Evolutionary conservation across 768 basidiomycete species (phyloP).

Genomic region (Podaxis carcinomalis): DNA sequence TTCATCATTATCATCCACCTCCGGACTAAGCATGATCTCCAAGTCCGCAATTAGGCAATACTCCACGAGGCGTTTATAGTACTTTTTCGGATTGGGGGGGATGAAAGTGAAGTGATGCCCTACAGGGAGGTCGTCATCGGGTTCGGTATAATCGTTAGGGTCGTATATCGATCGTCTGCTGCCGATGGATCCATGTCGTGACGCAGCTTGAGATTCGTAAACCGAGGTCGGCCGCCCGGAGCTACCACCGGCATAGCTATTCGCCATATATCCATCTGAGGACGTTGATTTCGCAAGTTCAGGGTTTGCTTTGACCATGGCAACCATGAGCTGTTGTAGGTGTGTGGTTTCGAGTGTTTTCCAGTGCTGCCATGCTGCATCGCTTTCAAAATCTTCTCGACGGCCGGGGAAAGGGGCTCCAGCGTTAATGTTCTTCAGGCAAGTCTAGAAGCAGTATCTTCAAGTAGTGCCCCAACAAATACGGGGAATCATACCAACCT

Average conservation of each 20-base stretch:
- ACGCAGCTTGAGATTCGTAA: slow-evolving; percentile 39
- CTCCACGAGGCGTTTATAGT: slow-evolving; percentile 81
- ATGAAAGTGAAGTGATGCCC: slow-evolving; percentile 87
- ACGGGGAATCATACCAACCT: slow-evolving; percentile 41
- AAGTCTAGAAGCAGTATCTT: slow-evolving; percentile 49
- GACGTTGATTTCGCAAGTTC: slow-evolving; percentile 79
- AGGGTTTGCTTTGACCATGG: slow-evolving; percentile 83
- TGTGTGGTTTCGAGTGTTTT: slow-evolving; percentile 74
- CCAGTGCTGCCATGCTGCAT: slow-evolving; percentile 84
- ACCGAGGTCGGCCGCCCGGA: slow-evolving; percentile 50
- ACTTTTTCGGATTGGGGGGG: slow-evolving; percentile 81
- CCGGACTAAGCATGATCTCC: slow-evolving; percentile 84
- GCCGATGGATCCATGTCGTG: slow-evolving; percentile 59
- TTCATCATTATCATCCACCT: slow-evolving; percentile 93
- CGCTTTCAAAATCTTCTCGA: slow-evolving; percentile 80
- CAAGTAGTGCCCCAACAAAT: background rate
- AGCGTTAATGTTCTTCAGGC: slow-evolving; percentile 87
- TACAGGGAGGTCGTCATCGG: slow-evolving; percentile 66
- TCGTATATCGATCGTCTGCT: slow-evolving; percentile 60
- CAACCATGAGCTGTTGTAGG: slow-evolving; percentile 83
- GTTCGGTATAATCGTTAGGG: slow-evolving; percentile 38
- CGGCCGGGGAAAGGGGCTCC: slow-evolving; percentile 81
- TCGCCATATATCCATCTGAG: slow-evolving; percentile 37
- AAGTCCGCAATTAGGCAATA: slow-evolving; percentile 81
- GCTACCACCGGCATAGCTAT: background rate